phyloP scores from a whole-genome alignment of 768 basidiomycete species.

The Tylopilus sp. region DNA sequence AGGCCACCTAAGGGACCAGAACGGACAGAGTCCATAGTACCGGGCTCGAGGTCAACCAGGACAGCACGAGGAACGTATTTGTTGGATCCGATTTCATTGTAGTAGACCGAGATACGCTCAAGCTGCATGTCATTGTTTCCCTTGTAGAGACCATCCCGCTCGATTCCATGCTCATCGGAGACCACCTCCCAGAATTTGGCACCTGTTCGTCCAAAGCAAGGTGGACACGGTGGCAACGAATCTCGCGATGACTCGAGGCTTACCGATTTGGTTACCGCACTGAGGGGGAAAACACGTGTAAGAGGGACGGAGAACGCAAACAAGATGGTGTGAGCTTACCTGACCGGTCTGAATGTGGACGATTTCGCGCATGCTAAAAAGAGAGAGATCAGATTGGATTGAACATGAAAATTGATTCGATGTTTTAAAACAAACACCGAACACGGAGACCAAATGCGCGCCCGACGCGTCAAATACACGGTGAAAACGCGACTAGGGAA shows the following conservation, averaged over 20 bases:
- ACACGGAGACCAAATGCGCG: slow-evolving; percentile 21
- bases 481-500: slow-evolving; percentile 21
- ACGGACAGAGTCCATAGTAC: slow-evolving; percentile 92
- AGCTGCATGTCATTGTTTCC: slow-evolving; percentile 94
- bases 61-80: slow-evolving; percentile 99
- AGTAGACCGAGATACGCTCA: slow-evolving; percentile 97
- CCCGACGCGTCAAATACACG: slow-evolving; percentile 27
- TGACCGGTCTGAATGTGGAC: slow-evolving; percentile 99
- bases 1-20: slow-evolving; percentile 86
- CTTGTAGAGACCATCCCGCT: slow-evolving; percentile 88
- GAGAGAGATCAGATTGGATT: slow-evolving; percentile 24
- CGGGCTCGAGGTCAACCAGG: slow-evolving; percentile 96
- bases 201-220: slow-evolving; percentile 44
- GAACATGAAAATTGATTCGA: slow-evolving; percentile 16
- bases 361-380: slow-evolving; percentile 93
- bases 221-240: slow-evolving; percentile 16
- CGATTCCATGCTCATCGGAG: slow-evolving; percentile 97
- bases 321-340: slow-evolving; percentile 43
- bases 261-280: slow-evolving; percentile 99
- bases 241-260: slow-evolving; percentile 30
- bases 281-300: slow-evolving; percentile 33
- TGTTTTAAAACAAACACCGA: slow-evolving; percentile 19
- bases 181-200: slow-evolving; percentile 98
- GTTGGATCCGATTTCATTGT: slow-evolving; percentile 91
- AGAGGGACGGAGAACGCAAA: slow-evolving; percentile 14